phyloP scores from a whole-genome alignment of 805 yeast genomes.

The Saturnispora dispora region DNA sequence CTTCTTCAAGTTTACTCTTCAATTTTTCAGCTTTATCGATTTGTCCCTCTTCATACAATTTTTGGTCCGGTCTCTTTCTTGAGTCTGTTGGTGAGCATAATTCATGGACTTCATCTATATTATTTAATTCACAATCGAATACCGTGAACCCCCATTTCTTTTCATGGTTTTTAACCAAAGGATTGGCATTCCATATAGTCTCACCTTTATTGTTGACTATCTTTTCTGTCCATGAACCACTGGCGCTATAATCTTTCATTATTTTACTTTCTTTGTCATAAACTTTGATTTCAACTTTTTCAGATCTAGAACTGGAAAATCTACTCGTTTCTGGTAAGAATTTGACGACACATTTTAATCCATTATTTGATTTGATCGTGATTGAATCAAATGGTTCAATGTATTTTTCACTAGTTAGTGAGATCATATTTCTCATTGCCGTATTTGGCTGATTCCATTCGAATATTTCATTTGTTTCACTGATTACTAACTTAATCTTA shows the following conservation, averaged over 20 bases:
- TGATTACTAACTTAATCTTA: conserved; percentile 40
- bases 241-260: conserved; percentile 28
- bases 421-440: conserved; percentile 67
- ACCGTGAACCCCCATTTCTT: conserved; percentile 78
- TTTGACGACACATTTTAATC: conserved; percentile 58
- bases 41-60: conserved; percentile 58
- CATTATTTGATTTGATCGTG: conserved; percentile 58
- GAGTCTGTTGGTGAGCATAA: conserved; percentile 83
- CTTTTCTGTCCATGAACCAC: conserved; percentile 81
- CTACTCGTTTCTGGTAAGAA: conserved; percentile 71
- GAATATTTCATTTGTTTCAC: conserved; percentile 55
- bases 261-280: conserved; percentile 26
- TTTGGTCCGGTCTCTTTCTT: conserved; percentile 80
- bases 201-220: conserved; percentile 37
- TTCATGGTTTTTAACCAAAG: conserved; percentile 46
- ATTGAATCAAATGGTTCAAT: conserved; percentile 73
- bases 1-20: conserved; percentile 65
- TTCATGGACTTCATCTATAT: conserved; percentile 62
- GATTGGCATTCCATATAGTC: conserved; percentile 65
- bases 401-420: conserved; percentile 81
- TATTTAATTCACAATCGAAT: conserved; percentile 75
- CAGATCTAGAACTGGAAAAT: conserved; percentile 80
- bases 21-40: conserved; percentile 61
- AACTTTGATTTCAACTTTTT: conserved; percentile 44
- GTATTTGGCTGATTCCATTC: conserved; percentile 81